Evolutionary conservation across 306 rosid genomes (phyloP).

Genomic region (Quercus parvula): DNA sequence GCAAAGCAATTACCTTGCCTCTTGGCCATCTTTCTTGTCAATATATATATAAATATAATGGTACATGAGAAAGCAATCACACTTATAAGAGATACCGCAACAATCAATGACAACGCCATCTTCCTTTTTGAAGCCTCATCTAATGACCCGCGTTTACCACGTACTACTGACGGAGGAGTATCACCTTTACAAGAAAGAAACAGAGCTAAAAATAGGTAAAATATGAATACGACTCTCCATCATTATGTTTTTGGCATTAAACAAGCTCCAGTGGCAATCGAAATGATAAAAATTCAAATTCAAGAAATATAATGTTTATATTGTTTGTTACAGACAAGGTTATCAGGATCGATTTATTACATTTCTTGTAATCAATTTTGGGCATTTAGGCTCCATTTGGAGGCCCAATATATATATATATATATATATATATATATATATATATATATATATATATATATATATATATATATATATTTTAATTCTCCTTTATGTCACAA

Average conservation of each 20-base stretch:
- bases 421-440: too few relatives aligned
- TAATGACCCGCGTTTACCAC: not conserved
- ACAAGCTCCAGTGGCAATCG: not conserved
- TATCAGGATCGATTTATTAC: too few relatives aligned
- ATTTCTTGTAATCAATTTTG: too few relatives aligned
- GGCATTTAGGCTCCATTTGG: too few relatives aligned
- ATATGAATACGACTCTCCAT: not conserved
- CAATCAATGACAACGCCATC: not conserved
- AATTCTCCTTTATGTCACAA: too few relatives aligned
- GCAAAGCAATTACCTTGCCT: conserved; percentile 12
- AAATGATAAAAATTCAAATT: not conserved
- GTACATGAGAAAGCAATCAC: conserved; percentile 6
- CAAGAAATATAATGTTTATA: not conserved
- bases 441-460: too few relatives aligned
- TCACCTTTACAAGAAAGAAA: not conserved
- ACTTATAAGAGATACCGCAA: not conserved
- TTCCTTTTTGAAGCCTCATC: not conserved
- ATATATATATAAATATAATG: not conserved
- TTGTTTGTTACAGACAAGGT: too few relatives aligned
- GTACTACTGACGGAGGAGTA: not conserved
- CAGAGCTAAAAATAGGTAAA: not conserved
- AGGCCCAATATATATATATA: too few relatives aligned
- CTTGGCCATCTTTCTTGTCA: conserved; percentile 10
- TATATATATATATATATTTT: too few relatives aligned
- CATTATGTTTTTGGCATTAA: not conserved